Evolutionary conservation across 352 stramenopile species (phyloP).

Genomic region (Globisporangium barbulae): DNA sequence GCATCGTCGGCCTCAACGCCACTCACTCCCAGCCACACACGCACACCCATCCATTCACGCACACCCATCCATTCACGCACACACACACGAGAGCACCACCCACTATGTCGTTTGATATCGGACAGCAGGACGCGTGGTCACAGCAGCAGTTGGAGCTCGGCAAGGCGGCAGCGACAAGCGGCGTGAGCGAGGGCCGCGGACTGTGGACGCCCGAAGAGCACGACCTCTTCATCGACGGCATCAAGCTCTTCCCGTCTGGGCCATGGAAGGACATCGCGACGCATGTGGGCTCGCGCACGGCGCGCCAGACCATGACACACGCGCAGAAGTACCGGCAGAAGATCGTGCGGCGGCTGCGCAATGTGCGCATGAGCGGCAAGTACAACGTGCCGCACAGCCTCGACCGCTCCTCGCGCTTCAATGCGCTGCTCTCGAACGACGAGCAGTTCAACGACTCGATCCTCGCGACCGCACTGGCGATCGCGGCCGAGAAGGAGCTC

Average conservation of each 20-base stretch:
- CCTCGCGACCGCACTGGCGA: slow-evolving; percentile 68
- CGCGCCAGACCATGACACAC: slow-evolving; percentile 79
- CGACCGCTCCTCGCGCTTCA: slow-evolving; percentile 68
- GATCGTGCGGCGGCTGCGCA: slow-evolving; percentile 66
- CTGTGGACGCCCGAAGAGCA: slow-evolving; percentile 78
- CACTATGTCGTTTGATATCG: slow-evolving; percentile 21
- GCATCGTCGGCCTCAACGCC: slow-evolving; percentile 27
- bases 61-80: background rate
- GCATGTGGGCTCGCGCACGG: slow-evolving; percentile 67
- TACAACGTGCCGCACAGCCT: slow-evolving; percentile 65
- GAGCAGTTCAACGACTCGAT: slow-evolving; percentile 84
- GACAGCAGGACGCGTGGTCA: slow-evolving; percentile 15
- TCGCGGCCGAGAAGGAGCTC: slow-evolving; percentile 64
- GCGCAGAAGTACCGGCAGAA: slow-evolving; percentile 86
- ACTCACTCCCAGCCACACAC: background rate
- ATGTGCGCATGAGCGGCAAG: slow-evolving; percentile 65
- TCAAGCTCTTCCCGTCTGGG: slow-evolving; percentile 71
- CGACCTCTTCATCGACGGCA: slow-evolving; percentile 67
- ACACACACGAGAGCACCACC: background rate
- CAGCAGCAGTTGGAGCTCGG: slow-evolving; percentile 21
- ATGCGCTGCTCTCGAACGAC: slow-evolving; percentile 63
- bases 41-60: background rate
- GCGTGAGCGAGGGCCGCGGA: slow-evolving; percentile 46
- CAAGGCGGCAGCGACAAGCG: slow-evolving; percentile 20
- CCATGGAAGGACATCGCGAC: slow-evolving; percentile 78